These are phyloP conservation scores for Ogataea dorogensis DNA, from an alignment of 805 yeast species.

Conservation along the genomic window DNA sequence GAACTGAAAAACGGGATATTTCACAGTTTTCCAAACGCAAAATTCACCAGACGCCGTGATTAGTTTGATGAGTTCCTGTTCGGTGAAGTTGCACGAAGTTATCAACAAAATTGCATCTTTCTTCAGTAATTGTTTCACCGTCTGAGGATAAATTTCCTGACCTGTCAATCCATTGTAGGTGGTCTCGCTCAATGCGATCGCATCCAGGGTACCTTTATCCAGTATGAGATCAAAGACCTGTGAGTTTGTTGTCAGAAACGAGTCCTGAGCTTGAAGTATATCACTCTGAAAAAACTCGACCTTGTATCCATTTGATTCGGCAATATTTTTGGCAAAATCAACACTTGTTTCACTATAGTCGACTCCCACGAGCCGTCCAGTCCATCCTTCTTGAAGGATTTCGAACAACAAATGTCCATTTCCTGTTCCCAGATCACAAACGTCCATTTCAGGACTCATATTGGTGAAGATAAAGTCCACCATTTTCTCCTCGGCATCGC, in stretches of 20 bases:
- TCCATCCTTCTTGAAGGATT: slow-evolving; percentile 60
- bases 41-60: slow-evolving; percentile 45
- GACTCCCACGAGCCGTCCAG: slow-evolving; percentile 64
- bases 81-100: slow-evolving; percentile 94
- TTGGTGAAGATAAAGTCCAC: slow-evolving; percentile 64
- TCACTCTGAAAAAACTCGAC: slow-evolving; percentile 66
- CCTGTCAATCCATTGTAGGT: slow-evolving; percentile 48
- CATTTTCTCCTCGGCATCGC: slow-evolving; percentile 87
- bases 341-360: slow-evolving; percentile 88
- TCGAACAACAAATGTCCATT: slow-evolving; percentile 87
- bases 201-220: slow-evolving; percentile 97
- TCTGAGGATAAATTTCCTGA: slow-evolving; percentile 59
- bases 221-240: slow-evolving; percentile 67
- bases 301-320: slow-evolving; percentile 37
- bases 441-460: slow-evolving; percentile 34
- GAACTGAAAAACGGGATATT: slow-evolving; percentile 81
- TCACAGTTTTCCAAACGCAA: slow-evolving; percentile 60
- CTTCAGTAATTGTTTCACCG: slow-evolving; percentile 56
- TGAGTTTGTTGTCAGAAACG: slow-evolving; percentile 29
- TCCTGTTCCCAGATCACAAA: slow-evolving; percentile 92
- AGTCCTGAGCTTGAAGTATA: slow-evolving; percentile 46
- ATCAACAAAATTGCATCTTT: slow-evolving; percentile 62
- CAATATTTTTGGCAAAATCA: slow-evolving; percentile 64
- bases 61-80: slow-evolving; percentile 62
- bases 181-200: slow-evolving; percentile 80